Evolutionary conservation across 768 basidiomycete genomes (phyloP), one percentile per base, ranked within the genome.

Genomic region (Chlorophyllum brunneum): DNA sequence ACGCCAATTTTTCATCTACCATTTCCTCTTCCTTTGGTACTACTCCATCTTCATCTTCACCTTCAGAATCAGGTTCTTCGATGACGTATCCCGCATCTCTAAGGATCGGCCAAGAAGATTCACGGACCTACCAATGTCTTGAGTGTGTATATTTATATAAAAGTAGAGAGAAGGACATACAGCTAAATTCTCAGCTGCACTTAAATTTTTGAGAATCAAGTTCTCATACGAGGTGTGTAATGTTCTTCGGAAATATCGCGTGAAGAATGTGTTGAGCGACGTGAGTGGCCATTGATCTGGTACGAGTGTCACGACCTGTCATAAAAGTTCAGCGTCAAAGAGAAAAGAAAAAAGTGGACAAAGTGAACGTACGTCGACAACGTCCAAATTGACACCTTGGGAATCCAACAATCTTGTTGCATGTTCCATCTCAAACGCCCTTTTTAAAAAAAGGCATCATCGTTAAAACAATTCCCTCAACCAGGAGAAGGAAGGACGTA

Each of bases 271-370:
- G 0, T 89, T 82, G 54, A 95, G 74, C 8, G 79, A 68, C 16
- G 76, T 73, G 11, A 95, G 69, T 1, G 92, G 80, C 92, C 93
- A 95, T 23, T 80, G 72, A 45, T 79, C 63, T 3, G 93, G 92
- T 6, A 95, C 72, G 30, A 82, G 63, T 41, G 81, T 67, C 54
- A 91, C 73, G 54, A 85, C 77, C 84, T 88, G 22, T 33, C 44
- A 36, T 11, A 36, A 7, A 2, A 8, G 15, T 5, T n/a, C 7
- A 40, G 37, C 46, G n/a, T 50, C 27, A 31, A 58, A n/a, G 53
- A 29, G 34, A 39, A 30, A 9, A 39, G 51, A 47, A 24, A 22
- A 30, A 36, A 39, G 29, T 37, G 47, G 45, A 23, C 51, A 42
- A 30, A 20, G 37, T 31, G 18, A 18, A 72, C 84, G 62, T 62